These are phyloP conservation scores for Aspergillus olivimuriae DNA, from an alignment of 495 filamentous ascomycete genomes.

Conservation along the genomic window DNA sequence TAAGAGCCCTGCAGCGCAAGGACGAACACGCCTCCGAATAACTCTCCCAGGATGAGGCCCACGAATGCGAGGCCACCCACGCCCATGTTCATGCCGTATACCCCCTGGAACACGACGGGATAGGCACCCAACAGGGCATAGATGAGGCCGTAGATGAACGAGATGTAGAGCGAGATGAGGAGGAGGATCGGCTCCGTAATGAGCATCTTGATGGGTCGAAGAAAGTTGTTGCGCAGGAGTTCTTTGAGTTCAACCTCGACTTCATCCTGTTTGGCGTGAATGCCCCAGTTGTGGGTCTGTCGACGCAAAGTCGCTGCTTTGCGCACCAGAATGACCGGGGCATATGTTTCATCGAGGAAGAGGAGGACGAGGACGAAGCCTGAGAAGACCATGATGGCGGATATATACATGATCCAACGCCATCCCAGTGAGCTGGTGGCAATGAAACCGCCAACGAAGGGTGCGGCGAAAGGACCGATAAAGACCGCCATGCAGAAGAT, in stretches of 20 bases:
- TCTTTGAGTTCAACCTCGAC: slow-evolving; percentile 32
- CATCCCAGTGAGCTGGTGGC: slow-evolving; percentile 35
- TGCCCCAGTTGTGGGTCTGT: slow-evolving; percentile 38
- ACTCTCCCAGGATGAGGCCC: slow-evolving; percentile 29
- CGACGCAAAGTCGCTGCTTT: slow-evolving; percentile 36
- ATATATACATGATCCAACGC: slow-evolving; percentile 44
- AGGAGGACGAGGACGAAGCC: slow-evolving; percentile 20
- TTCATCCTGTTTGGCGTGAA: slow-evolving; percentile 44
- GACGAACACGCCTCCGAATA: slow-evolving; percentile 23
- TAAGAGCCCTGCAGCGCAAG: slow-evolving; percentile 25
- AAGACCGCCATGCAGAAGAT: slow-evolving; percentile 48
- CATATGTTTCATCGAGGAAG: slow-evolving; percentile 34
- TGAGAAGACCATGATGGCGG: slow-evolving; percentile 30
- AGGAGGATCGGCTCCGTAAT: slow-evolving; percentile 41
- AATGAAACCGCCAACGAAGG: slow-evolving; percentile 44
- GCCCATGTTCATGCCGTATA: slow-evolving; percentile 31
- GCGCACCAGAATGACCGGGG: slow-evolving; percentile 29
- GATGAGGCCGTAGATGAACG: slow-evolving; percentile 40
- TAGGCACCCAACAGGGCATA: slow-evolving; percentile 42
- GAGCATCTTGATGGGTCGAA: slow-evolving; percentile 37
- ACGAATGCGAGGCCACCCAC: slow-evolving; percentile 34
- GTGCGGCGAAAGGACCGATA: slow-evolving; percentile 39
- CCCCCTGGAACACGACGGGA: slow-evolving; percentile 32
- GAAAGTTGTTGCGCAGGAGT: slow-evolving; percentile 36
- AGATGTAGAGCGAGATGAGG: slow-evolving; percentile 40